phyloP scores from a whole-genome alignment of 768 basidiomycete species.

The Cystofilobasidium macerans region DNA sequence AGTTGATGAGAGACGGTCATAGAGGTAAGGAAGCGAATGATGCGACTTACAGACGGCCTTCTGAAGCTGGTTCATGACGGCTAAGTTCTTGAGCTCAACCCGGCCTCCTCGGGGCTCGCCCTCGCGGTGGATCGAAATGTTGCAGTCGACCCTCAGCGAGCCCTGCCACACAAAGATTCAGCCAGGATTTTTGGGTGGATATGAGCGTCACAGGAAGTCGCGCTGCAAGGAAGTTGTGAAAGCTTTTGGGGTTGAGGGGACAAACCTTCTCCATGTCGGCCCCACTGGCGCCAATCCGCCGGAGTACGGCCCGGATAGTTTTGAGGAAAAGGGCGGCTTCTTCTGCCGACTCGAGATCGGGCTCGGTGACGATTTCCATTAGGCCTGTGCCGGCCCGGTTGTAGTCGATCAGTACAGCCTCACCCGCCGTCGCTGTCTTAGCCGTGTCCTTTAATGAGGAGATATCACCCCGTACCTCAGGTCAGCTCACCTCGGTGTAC shows the following conservation, averaged over 20 bases:
- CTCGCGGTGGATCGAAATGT: constrained; percentile 71
- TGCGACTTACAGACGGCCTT: constrained; percentile 62
- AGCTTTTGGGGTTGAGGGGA: constrained; percentile 19
- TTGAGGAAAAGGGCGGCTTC: constrained; percentile 81
- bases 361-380: constrained; percentile 92
- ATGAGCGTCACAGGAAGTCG: no score
- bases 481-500: no score
- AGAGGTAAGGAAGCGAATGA: background rate
- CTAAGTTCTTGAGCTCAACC: constrained; percentile 94
- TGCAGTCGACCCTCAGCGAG: constrained; percentile 87
- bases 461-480: no score
- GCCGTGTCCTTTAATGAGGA: constrained; percentile 63
- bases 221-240: no score
- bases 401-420: constrained; percentile 55
- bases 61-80: constrained; percentile 73
- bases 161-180: constrained; percentile 55
- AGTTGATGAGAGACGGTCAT: background rate
- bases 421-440: constrained; percentile 49
- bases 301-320: constrained; percentile 64
- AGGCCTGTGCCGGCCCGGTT: constrained; percentile 81
- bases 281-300: constrained; percentile 76
- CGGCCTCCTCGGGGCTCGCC: constrained; percentile 57
- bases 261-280: constrained; percentile 91
- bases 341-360: constrained; percentile 80
- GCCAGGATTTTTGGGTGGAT: no score